These are phyloP conservation scores for Dinochytrium kinnereticum DNA, from an alignment of 371 early-diverging fungal genomes.

Conservation along the genomic window DNA sequence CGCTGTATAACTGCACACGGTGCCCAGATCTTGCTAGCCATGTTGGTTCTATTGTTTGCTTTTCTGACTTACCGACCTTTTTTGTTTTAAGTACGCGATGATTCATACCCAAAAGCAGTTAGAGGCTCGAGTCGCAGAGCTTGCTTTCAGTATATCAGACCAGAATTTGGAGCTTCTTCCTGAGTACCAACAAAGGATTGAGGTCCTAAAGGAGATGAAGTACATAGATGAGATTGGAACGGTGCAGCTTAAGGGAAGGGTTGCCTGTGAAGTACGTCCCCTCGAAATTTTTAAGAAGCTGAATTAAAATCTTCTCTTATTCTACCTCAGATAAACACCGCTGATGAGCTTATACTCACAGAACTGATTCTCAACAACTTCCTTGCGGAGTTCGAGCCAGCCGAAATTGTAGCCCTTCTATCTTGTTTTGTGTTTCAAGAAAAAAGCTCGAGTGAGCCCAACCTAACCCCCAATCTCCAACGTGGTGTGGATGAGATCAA, in stretches of 20 bases:
- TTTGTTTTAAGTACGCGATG: slow-evolving; percentile 61
- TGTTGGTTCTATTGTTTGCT: slow-evolving; percentile 58
- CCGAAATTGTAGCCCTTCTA: slow-evolving; percentile 94
- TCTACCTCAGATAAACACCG: slow-evolving; percentile 75
- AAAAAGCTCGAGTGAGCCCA: slow-evolving; percentile 61
- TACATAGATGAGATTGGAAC: slow-evolving; percentile 85
- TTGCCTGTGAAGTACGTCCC: slow-evolving; percentile 92
- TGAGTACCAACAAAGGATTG: slow-evolving; percentile 88
- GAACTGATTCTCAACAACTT: slow-evolving; percentile 98
- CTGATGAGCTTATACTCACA: slow-evolving; percentile 95
- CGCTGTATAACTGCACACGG: slow-evolving; percentile 73
- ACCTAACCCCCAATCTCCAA: slow-evolving; percentile 67
- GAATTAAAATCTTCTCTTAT: too few species aligned
- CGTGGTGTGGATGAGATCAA: slow-evolving; percentile 47
- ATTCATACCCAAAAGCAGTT: slow-evolving; percentile 72
- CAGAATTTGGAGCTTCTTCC: slow-evolving; percentile 91
- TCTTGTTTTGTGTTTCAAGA: slow-evolving; percentile 98
- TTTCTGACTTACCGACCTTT: not conserved
- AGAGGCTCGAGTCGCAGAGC: slow-evolving; percentile 70
- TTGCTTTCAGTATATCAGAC: slow-evolving; percentile 81
- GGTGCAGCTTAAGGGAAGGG: slow-evolving; percentile 97
- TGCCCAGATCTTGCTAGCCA: slow-evolving; percentile 84
- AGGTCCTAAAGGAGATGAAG: slow-evolving; percentile 76
- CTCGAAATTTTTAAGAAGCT: not conserved
- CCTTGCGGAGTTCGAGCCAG: slow-evolving; percentile 86